phyloP scores from a whole-genome alignment of 192 early-diverging fungal genomes.

The Glomus cerebriforme region DNA sequence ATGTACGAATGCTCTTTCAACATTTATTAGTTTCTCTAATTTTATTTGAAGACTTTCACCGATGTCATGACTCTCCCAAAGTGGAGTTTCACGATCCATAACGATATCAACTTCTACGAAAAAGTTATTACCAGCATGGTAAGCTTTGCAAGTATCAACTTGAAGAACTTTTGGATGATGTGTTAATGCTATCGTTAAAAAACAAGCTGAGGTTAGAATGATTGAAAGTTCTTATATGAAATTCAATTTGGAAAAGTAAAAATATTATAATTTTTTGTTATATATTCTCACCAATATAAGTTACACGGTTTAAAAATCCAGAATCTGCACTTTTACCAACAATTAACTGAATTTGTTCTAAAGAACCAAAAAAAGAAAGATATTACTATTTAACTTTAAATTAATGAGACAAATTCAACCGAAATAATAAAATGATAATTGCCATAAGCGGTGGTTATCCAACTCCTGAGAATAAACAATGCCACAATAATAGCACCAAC shows the following conservation, averaged over 20 bases:
- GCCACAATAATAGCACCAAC: conserved; percentile 69
- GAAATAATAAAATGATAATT: conserved; percentile 17
- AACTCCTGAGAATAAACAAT: conserved; percentile 67
- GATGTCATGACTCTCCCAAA: conserved; percentile 88
- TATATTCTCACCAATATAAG: conserved; percentile 72
- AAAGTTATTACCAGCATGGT: conserved; percentile 84
- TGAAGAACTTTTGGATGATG: conserved; percentile 69
- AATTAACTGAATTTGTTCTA: conserved; percentile 77
- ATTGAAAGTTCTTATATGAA: not conserved
- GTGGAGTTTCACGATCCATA: conserved; percentile 77
- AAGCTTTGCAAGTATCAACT: conserved; percentile 82
- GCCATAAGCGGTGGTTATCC: conserved; percentile 64
- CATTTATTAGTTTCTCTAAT: conserved; percentile 79
- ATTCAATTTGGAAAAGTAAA: no score
- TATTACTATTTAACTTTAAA: no score
- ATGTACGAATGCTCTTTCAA: conserved; percentile 94
- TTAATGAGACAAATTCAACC: not conserved
- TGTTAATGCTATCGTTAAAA: conserved; percentile 56
- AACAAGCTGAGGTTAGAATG: not conserved
- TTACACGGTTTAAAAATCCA: conserved; percentile 76
- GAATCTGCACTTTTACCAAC: conserved; percentile 82
- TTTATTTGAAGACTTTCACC: conserved; percentile 85
- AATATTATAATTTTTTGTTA: no score
- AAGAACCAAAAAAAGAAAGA: not conserved
- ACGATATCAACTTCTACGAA: conserved; percentile 98